These are phyloP conservation scores for Phaeodactylum tricornutum DNA, from an alignment of 108 stramenopile genomes.

Conservation along the genomic window DNA sequence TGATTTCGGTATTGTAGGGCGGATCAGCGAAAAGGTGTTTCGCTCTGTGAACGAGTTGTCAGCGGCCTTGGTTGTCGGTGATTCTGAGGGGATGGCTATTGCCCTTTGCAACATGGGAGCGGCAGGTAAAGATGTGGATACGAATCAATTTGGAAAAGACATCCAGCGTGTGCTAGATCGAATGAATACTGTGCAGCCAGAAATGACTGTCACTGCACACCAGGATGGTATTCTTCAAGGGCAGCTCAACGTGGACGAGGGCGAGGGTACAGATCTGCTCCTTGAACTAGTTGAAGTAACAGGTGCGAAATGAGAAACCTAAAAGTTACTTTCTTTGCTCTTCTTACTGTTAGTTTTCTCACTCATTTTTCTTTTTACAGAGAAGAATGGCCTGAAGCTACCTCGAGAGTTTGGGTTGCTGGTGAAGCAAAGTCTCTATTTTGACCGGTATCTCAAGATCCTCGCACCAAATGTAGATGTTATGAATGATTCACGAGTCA, in stretches of 20 bases:
- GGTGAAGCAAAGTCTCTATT: constrained; percentile 95
- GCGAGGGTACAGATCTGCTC: constrained; percentile 81
- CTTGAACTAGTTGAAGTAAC: constrained; percentile 84
- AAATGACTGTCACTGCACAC: constrained; percentile 49
- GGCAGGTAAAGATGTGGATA: constrained; percentile 80
- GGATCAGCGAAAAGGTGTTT: constrained; percentile 79
- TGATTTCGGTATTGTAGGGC: constrained; percentile 96
- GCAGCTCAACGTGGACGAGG: constrained; percentile 62
- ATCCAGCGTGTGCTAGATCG: constrained; percentile 73
- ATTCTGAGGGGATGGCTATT: constrained; percentile 81
- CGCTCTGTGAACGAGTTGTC: constrained; percentile 78
- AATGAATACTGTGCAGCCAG: constrained; percentile 64
- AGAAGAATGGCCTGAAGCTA: constrained; percentile 88
- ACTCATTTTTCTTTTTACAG: too few relatives aligned
- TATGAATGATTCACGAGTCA: constrained; percentile 41
- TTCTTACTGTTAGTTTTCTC: too few relatives aligned
- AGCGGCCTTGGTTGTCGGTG: constrained; percentile 55
- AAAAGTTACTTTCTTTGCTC: too few relatives aligned
- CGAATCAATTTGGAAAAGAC: constrained; percentile 72
- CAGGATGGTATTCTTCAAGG: constrained; percentile 38
- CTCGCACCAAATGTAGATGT: constrained; percentile 90
- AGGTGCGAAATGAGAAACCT: too few relatives aligned
- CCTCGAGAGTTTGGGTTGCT: constrained; percentile 94
- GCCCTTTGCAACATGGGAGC: constrained; percentile 88
- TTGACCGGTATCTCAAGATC: constrained; percentile 92